Percentiles rank a stretch among this genome's conserved stretches.
phyloP scores from a whole-genome alignment of 2,329 filamentous ascomycete genomes.

The Penicillium sumatraense region DNA sequence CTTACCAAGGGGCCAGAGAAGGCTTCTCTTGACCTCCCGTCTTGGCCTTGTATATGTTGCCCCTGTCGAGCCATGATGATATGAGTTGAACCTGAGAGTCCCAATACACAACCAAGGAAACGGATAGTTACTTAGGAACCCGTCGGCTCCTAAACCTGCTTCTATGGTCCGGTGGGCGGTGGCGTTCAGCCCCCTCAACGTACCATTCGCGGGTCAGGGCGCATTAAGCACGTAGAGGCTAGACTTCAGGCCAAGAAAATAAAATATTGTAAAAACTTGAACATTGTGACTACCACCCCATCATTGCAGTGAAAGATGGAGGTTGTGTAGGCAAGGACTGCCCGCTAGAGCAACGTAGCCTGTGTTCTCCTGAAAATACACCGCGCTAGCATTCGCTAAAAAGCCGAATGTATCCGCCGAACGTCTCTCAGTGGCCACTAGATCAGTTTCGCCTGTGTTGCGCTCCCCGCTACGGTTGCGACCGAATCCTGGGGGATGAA shows the following conservation, averaged over 20 bases:
- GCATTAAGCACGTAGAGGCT: not conserved
- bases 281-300: not conserved
- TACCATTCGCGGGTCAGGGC: slow-evolving; percentile 2
- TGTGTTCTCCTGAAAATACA: not conserved
- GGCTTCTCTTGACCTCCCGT: not conserved
- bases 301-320: not conserved
- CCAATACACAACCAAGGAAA: not conserved
- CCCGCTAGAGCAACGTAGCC: not conserved
- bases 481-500: slow-evolving; percentile 27
- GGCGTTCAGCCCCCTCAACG: slow-evolving; percentile 2
- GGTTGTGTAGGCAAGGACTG: slow-evolving; percentile 1
- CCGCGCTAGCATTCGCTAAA: not conserved
- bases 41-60: not conserved
- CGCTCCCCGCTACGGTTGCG: slow-evolving; percentile 16
- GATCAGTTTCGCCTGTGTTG: not conserved
- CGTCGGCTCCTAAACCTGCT: slow-evolving; percentile 3
- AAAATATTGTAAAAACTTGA: too few relatives aligned
- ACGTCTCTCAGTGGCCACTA: not conserved
- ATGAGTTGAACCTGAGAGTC: not conserved
- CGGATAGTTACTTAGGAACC: not conserved
- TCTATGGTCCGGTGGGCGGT: not conserved
- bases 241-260: not conserved
- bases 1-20: not conserved
- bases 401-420: not conserved
- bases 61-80: not conserved